Evolutionary conservation across 768 basidiomycete genomes (phyloP).

Genomic region (Xerocomellus intermedius): DNA sequence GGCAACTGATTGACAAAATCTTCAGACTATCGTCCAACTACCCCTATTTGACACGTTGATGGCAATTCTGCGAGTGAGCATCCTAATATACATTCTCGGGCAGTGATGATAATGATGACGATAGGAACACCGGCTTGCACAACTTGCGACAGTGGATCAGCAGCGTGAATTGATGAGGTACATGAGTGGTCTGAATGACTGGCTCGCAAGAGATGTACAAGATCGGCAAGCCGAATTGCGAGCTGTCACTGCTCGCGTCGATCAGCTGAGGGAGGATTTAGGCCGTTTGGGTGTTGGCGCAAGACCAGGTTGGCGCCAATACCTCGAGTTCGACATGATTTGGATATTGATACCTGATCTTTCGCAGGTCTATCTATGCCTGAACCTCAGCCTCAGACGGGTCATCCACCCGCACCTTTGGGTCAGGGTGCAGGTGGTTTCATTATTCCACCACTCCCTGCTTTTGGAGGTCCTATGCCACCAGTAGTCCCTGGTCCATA

Average conservation of each 20-base stretch:
- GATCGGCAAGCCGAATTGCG: conserved; percentile 76
- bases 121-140: conserved; percentile 75
- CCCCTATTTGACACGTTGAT: conserved; percentile 72
- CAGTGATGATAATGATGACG: conserved; percentile 7
- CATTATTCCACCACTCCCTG: conserved; percentile 25
- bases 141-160: conserved; percentile 73
- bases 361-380: conserved; percentile 27
- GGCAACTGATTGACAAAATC: conserved; percentile 3
- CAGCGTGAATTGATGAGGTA: conserved; percentile 80
- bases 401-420: not conserved
- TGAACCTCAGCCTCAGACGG: conserved; percentile 20
- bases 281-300: conserved; percentile 46
- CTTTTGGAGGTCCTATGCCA: conserved; percentile 10
- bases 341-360: not conserved
- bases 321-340: not conserved
- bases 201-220: conserved; percentile 75
- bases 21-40: conserved; percentile 58
- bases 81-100: conserved; percentile 1
- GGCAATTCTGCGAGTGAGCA: conserved; percentile 60
- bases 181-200: conserved; percentile 71
- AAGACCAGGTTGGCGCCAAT: conserved; percentile 34
- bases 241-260: conserved; percentile 61
- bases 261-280: conserved; percentile 43
- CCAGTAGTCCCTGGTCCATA: conserved; percentile 14
- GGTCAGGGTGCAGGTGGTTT: conserved; percentile 15